Base-by-base conservation (phyloP, 1,139 yeast species). In the Yamadazyma atmosphaerica region DNA sequence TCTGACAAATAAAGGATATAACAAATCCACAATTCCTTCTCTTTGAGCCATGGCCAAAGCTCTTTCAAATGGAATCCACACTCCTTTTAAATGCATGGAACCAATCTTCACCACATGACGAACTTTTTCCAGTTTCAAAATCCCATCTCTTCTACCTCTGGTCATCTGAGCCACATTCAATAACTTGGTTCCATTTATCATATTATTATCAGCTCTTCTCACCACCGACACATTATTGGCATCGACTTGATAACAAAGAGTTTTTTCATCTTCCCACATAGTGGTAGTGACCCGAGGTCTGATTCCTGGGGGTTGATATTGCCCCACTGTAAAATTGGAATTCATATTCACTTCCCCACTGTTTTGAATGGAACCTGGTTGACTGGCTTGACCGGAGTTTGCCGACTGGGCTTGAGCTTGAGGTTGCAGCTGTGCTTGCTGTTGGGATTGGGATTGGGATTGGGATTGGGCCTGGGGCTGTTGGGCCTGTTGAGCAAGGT, bases 191-290 rank as follows among this genome's bases (percentile, higher is more conserved):
- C 98, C 98, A 60, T 90, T 90, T 54, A 90, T 86, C 95, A 89
- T 87, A 60, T 90, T 89, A 60, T 90, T 95, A 52, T 78, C 83
- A 33, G 95, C 97, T 52, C 98, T 77, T 51, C 98, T 77, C 25
- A 92, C 96, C 24, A 90, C 97, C 16, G 88, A 77, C 39, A 89
- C 90, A 41, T 90, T 89, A 52, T 87, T 84, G 38, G 95, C 95
- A 56, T 89, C 97, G 23, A 90, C 97, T 63, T 90, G 97, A 66
- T 89, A 90, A 60, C 98, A 92, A 37, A 89, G 65, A 0, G 97
- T 90, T 51, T 88, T 86, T 57, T 90, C 97, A 58, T 90, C 97
- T 61, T 90, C 97, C 98, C 98, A 90, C 81, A 88, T 80, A 8
- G 97, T 88, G 17, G 97, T 89, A 37, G 96, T 87, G 46, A 90